These are phyloP conservation scores for Chloranthus sessilifolius DNA, from an alignment of 164 flowering plant species.

Conservation along the genomic window DNA sequence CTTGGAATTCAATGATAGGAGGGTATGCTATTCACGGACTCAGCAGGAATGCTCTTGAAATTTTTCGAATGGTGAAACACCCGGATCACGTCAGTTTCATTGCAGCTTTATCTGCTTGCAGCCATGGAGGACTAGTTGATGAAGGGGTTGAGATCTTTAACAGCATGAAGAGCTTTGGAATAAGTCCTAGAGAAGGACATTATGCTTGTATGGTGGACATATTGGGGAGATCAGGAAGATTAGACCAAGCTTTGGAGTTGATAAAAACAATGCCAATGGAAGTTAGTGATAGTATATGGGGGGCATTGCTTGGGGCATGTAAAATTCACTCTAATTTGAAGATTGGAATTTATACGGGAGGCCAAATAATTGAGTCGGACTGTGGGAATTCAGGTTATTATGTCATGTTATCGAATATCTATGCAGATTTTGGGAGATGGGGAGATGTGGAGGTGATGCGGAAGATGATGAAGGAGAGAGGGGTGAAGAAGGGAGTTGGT, in stretches of 20 bases:
- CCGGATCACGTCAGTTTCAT: slow-evolving; percentile 27
- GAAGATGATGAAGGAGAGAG: slow-evolving; percentile 22
- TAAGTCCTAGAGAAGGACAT: slow-evolving; percentile 20
- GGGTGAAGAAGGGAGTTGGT: slow-evolving; percentile 22
- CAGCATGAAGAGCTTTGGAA: slow-evolving; percentile 19
- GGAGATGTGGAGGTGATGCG: slow-evolving; percentile 25
- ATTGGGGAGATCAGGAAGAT: slow-evolving; percentile 22
- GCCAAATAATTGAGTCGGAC: slow-evolving; percentile 14
- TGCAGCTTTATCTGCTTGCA: slow-evolving; percentile 28
- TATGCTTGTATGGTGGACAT: slow-evolving; percentile 29
- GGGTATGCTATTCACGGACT: slow-evolving; percentile 29
- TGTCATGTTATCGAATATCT: slow-evolving; percentile 23
- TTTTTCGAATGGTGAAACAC: slow-evolving; percentile 18
- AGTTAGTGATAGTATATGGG: slow-evolving; percentile 24
- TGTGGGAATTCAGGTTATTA: slow-evolving; percentile 25
- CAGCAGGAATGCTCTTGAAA: slow-evolving; percentile 20
- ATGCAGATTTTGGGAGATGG: slow-evolving; percentile 26
- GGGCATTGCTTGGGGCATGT: slow-evolving; percentile 25
- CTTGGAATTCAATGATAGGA: slow-evolving; percentile 24
- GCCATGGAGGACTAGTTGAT: slow-evolving; percentile 27
- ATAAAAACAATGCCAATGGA: slow-evolving; percentile 16
- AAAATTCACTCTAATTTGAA: slow-evolving; percentile 19
- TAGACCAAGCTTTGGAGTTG: slow-evolving; percentile 21
- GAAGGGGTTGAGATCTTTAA: slow-evolving; percentile 26
- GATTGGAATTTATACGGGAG: slow-evolving; percentile 18